These are phyloP conservation scores for Chaetomium strumarium DNA, from an alignment of 2,329 filamentous ascomycete genomes.

Conservation along the genomic window DNA sequence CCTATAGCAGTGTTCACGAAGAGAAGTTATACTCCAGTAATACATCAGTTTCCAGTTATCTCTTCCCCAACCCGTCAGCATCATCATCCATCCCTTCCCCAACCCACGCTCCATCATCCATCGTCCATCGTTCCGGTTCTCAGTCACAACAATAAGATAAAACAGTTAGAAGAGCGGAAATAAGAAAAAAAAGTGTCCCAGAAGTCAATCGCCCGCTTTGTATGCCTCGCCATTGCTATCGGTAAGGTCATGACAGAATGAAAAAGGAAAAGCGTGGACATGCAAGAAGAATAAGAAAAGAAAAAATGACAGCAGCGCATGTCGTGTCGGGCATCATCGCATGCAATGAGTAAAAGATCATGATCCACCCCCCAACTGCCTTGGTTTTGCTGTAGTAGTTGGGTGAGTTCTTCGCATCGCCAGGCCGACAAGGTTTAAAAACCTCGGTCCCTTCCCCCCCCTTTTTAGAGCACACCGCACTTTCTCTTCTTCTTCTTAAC, in stretches of 20 bases:
- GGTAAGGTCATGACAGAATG: slow-evolving; percentile 12
- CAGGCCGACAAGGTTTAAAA: background rate
- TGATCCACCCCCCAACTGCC: slow-evolving; percentile 2
- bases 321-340: slow-evolving; percentile 25
- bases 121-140: background rate
- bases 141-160: background rate
- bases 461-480: slow-evolving; percentile 67
- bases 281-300: slow-evolving; percentile 5
- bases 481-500: slow-evolving; percentile 78
- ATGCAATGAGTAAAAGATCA: slow-evolving; percentile 18
- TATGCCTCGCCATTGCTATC: slow-evolving; percentile 13
- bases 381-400: background rate
- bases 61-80: slow-evolving; percentile 9
- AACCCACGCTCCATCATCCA: background rate
- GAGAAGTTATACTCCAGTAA: slow-evolving; percentile 17
- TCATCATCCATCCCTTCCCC: slow-evolving; percentile 11
- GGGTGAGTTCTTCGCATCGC: background rate
- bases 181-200: slow-evolving; percentile 16
- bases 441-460: background rate
- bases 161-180: slow-evolving; percentile 11
- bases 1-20: slow-evolving; percentile 17
- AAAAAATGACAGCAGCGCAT: slow-evolving; percentile 7
- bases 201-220: slow-evolving; percentile 15
- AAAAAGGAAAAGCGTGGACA: slow-evolving; percentile 12
- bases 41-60: slow-evolving; percentile 11